A percentile compares a stretch with the other conserved stretches of the same genome.
Evolutionary conservation across 192 early-diverging fungal genomes (phyloP).

Genomic region (Anaeromyces robustus): DNA sequence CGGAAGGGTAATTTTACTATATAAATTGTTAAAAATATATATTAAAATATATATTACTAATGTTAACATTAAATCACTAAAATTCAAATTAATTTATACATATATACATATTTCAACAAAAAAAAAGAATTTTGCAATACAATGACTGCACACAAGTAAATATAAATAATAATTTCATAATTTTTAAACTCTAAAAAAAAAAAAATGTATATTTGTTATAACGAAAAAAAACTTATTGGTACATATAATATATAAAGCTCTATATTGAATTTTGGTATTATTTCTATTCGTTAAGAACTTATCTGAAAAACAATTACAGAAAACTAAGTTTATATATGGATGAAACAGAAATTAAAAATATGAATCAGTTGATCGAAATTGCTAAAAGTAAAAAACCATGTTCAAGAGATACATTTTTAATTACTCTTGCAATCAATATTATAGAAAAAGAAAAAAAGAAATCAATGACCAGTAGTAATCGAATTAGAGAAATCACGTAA

Average conservation of each 20-base stretch:
- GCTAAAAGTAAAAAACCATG: background rate
- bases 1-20: background rate
- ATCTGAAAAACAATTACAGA: background rate
- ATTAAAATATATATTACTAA: background rate
- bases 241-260: background rate
- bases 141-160: background rate
- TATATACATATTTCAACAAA: too few relatives aligned
- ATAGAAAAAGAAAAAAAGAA: background rate
- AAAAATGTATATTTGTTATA: too few relatives aligned
- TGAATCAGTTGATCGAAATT: background rate
- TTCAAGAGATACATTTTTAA: background rate
- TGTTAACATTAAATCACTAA: too few relatives aligned
- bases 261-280: background rate
- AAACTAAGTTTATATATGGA: background rate
- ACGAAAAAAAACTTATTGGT: too few relatives aligned
- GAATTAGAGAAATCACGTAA: background rate
- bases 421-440: background rate
- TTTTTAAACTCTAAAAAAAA: too few relatives aligned
- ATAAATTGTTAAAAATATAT: background rate
- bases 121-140: background rate
- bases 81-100: background rate
- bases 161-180: background rate
- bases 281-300: background rate
- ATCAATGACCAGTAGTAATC: background rate
- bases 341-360: background rate